Conservation (phyloP, 2,329 filamentous ascomycete genomes). For the Aureobasidium sp. region DNA sequence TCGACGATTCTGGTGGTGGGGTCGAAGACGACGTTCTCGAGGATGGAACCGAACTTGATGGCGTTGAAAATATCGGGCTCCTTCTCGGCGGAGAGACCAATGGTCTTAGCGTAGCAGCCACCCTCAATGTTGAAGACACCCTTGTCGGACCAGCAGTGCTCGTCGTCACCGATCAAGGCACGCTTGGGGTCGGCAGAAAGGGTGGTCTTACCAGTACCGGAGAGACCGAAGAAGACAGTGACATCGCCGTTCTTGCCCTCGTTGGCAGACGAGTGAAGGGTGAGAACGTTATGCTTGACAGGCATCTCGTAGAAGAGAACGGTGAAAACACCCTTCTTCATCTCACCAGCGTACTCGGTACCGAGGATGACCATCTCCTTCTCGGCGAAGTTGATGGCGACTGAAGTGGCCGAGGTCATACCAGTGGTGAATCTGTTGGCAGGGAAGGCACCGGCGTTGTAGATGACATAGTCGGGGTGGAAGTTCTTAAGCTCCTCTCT, state of each 20-base stretch:
- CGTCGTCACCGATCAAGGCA: conserved; percentile 92
- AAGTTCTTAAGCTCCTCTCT: conserved; percentile 92
- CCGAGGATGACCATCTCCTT: conserved; percentile 99
- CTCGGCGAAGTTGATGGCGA: conserved; percentile 97
- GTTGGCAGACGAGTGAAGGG: conserved; percentile 96
- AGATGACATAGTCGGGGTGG: conserved; percentile 99
- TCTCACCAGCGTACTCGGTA: conserved; percentile 95
- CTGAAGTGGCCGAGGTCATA: conserved; percentile 97
- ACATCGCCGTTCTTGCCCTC: conserved; percentile 92
- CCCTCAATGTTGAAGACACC: conserved; percentile 99
- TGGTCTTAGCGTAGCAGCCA: conserved; percentile 98
- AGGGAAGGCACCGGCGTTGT: conserved; percentile 97
- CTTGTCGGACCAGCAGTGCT: conserved; percentile 98
- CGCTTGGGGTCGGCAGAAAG: conserved; percentile 96
- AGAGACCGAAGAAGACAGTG: conserved; percentile 98
- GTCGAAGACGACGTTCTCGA: conserved; percentile 98
- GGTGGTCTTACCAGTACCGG: conserved; percentile 97
- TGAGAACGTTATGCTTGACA: conserved; percentile 98
- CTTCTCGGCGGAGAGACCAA: conserved; percentile 95
- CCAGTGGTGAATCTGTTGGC: conserved; percentile 96
- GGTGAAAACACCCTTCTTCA: conserved; percentile 97
- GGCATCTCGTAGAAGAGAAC: conserved; percentile 99
- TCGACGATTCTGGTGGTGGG: conserved; percentile 82
- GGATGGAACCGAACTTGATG: conserved; percentile 92
- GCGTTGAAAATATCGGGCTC: conserved; percentile 96